Evolutionary conservation across 2,329 filamentous ascomycete genomes (phyloP), one percentile per base, ranked within the genome.

Genomic region (Cordyceps cateniannulata): DNA sequence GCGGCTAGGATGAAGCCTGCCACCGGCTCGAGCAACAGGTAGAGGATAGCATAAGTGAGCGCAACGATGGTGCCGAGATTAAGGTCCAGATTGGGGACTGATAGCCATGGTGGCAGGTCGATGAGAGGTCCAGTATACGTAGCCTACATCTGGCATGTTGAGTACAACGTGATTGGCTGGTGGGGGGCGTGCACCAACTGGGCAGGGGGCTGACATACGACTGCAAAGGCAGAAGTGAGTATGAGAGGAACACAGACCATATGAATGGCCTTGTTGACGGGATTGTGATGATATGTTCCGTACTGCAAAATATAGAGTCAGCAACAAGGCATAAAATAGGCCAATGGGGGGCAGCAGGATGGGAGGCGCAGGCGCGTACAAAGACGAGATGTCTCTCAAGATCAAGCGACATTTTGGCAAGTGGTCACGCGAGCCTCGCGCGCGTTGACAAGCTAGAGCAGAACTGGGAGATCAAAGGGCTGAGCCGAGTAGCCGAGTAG

Each of bases 21-120:
- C 1, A 98, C 91, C 1, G 95, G 95, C 71, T 99, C 95, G 69
- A 99, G 87, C 24, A 99, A 83, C 52, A 98, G 81, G 71, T 98
- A 99, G 60, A 97, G 83, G 2, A 82, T 82, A 42, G 88, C 83
- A 75, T 95, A 97, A 29, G 87, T 69, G 57, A 85, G 81, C 38
- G 86, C 85, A 49, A 77, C 76, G 60, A 89, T 83, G 14, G 84
- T 91, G 64, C 84, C 85, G 48, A 85, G 77, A 66, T 85, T 93
- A 62, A 86, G 83, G 18, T 83, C 80, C 63, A 87, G 82, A 68
- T 89, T 85, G 29, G 88, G 86, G 20, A 85, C 78, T 32, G 85
- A 88, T 35, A 90, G 81, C 77, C 83, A 89, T 63, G 81, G 78
- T 22, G 89, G 89, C 16, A 86, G 79, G 56, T 81, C 81, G 68